Conservation (phyloP, 345 rosid genomes). For the Barbarea vulgaris region DNA sequence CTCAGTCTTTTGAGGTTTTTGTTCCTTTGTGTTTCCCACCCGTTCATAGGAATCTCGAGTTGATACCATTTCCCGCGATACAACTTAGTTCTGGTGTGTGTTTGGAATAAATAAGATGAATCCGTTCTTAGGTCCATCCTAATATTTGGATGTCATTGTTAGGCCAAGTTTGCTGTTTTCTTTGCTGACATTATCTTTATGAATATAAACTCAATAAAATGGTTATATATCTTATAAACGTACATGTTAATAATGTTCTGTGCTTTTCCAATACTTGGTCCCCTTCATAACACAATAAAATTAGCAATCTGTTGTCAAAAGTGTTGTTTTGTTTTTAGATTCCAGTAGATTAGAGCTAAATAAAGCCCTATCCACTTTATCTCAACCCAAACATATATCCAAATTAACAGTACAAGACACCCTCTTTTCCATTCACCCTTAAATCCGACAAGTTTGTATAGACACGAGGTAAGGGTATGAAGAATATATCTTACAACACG, state of each 20-base stretch:
- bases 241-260: background rate
- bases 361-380: conserved; percentile 17
- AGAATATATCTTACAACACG: conserved; percentile 36
- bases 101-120: background rate
- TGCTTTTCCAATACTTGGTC: background rate
- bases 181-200: background rate
- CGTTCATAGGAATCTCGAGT: conserved; percentile 32
- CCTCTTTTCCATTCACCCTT: conserved; percentile 26
- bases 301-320: background rate
- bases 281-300: background rate
- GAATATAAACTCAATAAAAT: conserved; percentile 14
- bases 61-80: background rate
- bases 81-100: background rate
- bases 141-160: conserved; percentile 23
- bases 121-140: conserved; percentile 22
- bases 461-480: conserved; percentile 21
- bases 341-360: conserved; percentile 9
- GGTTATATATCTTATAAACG: background rate
- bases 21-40: conserved; percentile 2
- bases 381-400: conserved; percentile 14
- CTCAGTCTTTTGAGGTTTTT: conserved; percentile 3
- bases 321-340: background rate
- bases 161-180: conserved; percentile 16
- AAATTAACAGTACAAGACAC: conserved; percentile 10
- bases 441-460: conserved; percentile 19